Conservation (phyloP, 1,139 yeast species). For the Nakaseomyces kungkrabaensis region DNA sequence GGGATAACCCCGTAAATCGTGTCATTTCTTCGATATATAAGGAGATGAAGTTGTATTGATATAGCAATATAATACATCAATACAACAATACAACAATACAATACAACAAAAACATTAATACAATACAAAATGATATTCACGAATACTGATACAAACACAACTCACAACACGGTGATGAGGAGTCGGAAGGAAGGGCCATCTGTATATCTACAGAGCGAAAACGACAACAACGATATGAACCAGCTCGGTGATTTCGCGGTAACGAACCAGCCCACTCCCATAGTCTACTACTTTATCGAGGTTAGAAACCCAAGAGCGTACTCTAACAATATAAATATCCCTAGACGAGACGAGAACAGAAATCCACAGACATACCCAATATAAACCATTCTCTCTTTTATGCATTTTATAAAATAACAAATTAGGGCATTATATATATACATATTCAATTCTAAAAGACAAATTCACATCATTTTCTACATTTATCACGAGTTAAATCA, state of each 20-base stretch:
- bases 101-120: not conserved
- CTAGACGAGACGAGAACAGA: not conserved
- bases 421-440: no score
- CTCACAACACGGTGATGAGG: not conserved
- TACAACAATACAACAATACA: not conserved
- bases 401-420: no score
- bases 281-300: conserved; percentile 13
- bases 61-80: not conserved
- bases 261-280: conserved; percentile 11
- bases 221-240: not conserved
- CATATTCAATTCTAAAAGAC: no score
- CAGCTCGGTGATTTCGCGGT: conserved; percentile 11
- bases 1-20: no score
- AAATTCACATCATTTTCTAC: no score
- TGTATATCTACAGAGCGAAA: not conserved
- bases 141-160: not conserved
- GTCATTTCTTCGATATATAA: no score
- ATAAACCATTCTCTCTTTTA: not conserved
- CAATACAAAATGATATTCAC: not conserved
- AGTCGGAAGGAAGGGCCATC: not conserved
- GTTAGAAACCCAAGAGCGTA: not conserved
- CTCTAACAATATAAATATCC: not conserved
- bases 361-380: not conserved
- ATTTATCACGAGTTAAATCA: no score
- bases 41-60: no score